phyloP scores from a whole-genome alignment of 1,284 basidiomycete genomes.

The Erythrobasidium hasegawianum region DNA sequence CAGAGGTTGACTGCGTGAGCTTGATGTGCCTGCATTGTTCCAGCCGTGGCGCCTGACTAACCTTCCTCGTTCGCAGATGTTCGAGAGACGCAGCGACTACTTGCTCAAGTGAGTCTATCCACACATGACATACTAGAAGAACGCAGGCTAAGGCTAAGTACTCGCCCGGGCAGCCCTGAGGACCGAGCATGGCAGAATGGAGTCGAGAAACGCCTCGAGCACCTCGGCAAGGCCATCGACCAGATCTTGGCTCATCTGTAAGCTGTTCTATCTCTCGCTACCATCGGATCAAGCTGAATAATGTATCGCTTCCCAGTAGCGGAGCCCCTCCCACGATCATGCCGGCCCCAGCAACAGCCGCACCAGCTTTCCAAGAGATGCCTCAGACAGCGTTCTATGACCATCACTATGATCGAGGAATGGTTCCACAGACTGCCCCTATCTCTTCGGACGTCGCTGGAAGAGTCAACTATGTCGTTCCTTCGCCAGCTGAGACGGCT shows the following conservation, averaged over 20 bases:
- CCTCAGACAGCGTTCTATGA: constrained; percentile 14
- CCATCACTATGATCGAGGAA: constrained; percentile 15
- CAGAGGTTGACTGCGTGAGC: constrained; percentile 34
- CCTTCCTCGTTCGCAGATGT: constrained; percentile 14
- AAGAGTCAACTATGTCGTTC: constrained; percentile 32
- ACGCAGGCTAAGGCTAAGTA: background rate
- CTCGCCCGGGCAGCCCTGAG: constrained; percentile 18
- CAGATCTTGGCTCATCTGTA: constrained; percentile 29
- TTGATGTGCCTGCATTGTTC: background rate
- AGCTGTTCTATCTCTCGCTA: background rate
- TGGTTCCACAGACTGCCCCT: constrained; percentile 24
- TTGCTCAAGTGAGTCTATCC: constrained; percentile 21
- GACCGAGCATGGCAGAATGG: constrained; percentile 34
- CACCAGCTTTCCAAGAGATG: constrained; percentile 25
- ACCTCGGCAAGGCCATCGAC: constrained; percentile 24
- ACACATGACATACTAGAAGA: background rate
- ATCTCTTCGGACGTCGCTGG: constrained; percentile 7
- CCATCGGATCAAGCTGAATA: background rate
- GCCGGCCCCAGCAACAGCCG: constrained; percentile 12
- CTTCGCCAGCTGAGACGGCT: constrained; percentile 30
- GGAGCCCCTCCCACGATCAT: constrained; percentile 1
- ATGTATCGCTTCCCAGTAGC: too few relatives aligned
- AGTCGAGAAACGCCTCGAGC: constrained; percentile 33
- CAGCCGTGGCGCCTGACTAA: background rate
- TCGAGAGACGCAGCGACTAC: constrained; percentile 29